phyloP scores from a whole-genome alignment of 2,329 filamentous ascomycete species.

The Pyrenophora graminea region DNA sequence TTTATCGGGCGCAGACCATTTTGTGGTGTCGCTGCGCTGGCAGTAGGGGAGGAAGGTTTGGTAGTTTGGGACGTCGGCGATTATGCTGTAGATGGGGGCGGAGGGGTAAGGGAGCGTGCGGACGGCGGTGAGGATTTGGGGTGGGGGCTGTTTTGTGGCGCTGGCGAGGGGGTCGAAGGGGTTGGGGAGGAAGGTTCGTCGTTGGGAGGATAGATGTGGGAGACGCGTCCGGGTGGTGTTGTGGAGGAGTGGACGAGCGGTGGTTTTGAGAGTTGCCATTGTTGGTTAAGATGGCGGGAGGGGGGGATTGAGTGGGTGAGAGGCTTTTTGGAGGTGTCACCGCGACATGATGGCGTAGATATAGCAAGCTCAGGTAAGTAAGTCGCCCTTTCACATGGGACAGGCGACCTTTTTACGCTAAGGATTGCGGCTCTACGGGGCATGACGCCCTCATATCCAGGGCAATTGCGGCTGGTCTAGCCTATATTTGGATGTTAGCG shows the following conservation, averaged over 20 bases:
- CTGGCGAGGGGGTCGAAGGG: conserved; percentile 50
- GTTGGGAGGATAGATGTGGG: conserved; percentile 18
- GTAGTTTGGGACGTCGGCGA: conserved; percentile 85
- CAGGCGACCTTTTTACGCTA: conserved; percentile 17
- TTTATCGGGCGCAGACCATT: conserved; percentile 64
- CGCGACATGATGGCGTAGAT: conserved; percentile 19
- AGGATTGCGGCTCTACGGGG: conserved; percentile 25
- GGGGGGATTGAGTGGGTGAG: background rate
- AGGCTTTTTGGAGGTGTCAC: conserved; percentile 13
- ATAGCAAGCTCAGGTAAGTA: background rate
- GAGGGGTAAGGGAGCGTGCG: conserved; percentile 78
- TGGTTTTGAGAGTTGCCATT: conserved; percentile 39
- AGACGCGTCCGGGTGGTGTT: conserved; percentile 16
- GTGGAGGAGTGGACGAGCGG: conserved; percentile 44
- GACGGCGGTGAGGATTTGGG: conserved; percentile 71
- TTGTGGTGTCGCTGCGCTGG: conserved; percentile 73
- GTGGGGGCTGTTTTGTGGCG: conserved; percentile 37
- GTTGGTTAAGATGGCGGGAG: background rate
- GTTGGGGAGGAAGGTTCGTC: conserved; percentile 52
- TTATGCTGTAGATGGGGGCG: conserved; percentile 75
- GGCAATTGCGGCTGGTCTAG: conserved; percentile 15
- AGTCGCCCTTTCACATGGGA: conserved; percentile 5
- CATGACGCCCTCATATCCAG: conserved; percentile 28
- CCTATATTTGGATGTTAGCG: conserved; percentile 6
- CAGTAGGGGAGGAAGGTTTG: conserved; percentile 90